Base-by-base conservation (phyloP, 331 rosid genomes). In the Cydonia oblonga region DNA sequence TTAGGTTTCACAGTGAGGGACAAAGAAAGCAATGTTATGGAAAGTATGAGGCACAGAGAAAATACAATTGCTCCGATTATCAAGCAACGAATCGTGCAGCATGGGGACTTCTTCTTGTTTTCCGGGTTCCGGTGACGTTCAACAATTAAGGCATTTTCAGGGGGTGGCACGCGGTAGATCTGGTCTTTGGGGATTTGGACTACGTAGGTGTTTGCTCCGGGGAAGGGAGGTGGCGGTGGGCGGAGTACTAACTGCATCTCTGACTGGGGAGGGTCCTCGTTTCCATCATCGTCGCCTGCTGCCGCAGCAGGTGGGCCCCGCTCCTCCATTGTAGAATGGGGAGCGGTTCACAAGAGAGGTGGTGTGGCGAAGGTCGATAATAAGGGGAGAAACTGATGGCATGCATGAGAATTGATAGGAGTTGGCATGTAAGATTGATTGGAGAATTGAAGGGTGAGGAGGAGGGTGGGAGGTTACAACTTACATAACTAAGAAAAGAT, bases 171-270 rank as follows among this genome's bases (percentile, higher is more conserved):
- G 0, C 88, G 83, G 71, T 86, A 90, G 40, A 90, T 80, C 74
- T 90, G 92, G 64, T 90, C 85, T 72, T 79, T 88, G 0, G 95
- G 96, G 79, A 88, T 68, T 33, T 87, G 95, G 29, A 90, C 84
- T 14, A 90, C 83, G 81, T 88, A 88, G 38, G 84, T 85, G 7
- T 81, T 84, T 1, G 63, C 59, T 3, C n/a, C 3, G 22, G 75
- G 9, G 1, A 1, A 56, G 3, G 22, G 18, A 58, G 77, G 12
- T 58, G 79, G 16, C 0, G 81, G 71, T 0, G 78, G 81, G 1
- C 61, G 73, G 25, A 35, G 68, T 3, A 72, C 75, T 25, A 71
- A 18, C 6, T 12, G 49, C 15, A 8, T 15, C 24, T 53, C 9
- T 7, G 29, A 46, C 7, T 7, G 5, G 9, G 52, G 61, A 10